Evolutionary conservation across 2,329 filamentous ascomycete species (phyloP), one percentile per base, ranked within the genome.

Genomic region (Beauveria rudraprayagi): DNA sequence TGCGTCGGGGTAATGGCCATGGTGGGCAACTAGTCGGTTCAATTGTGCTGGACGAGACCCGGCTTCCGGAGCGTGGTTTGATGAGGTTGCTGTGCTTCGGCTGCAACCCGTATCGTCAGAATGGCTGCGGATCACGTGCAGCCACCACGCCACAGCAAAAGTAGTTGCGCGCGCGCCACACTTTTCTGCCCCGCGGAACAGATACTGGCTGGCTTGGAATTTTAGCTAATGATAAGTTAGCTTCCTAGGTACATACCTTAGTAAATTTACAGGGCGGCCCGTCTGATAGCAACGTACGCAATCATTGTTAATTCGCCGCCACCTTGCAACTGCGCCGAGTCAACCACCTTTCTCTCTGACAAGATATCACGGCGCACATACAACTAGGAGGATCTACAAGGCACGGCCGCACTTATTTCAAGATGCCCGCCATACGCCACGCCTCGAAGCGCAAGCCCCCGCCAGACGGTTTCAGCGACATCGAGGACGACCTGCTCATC

Each of bases 1-100:
- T 92, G 92, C 64, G 93, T 97, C 67, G 93, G 91, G 77, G 92
- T 90, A 78, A 97, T 92, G 75, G 91, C 86, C 90, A 92, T 92
- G 69, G 71, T 81, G 78, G 77, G 73, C 73, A 72, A 69, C 72
- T 69, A 75, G 72, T 73, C 43, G 71, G 68, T 73, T 53, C 57
- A 54, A 60, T 60, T 40, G 41, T 37, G 48, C 57, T 60, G 40
- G 41, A 19, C 59, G 48, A 41, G 40, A 61, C 52, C 52, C 52
- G 52, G 22, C 53, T 52, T 51, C 40, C 53, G 60, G 53, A 46
- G 52, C 57, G 54, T 54, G 52, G 60, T 56, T 61, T 52, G 41
- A 46, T 37, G 57, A 60, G 57, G 57, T 47, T 60, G 50, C 57
- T 54, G 53, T 54, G 50, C 57, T 60, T 54, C 57, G 57, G 57